Conservation (phyloP, 2,329 filamentous ascomycete species). For the Aspergillus puulaauensis region DNA sequence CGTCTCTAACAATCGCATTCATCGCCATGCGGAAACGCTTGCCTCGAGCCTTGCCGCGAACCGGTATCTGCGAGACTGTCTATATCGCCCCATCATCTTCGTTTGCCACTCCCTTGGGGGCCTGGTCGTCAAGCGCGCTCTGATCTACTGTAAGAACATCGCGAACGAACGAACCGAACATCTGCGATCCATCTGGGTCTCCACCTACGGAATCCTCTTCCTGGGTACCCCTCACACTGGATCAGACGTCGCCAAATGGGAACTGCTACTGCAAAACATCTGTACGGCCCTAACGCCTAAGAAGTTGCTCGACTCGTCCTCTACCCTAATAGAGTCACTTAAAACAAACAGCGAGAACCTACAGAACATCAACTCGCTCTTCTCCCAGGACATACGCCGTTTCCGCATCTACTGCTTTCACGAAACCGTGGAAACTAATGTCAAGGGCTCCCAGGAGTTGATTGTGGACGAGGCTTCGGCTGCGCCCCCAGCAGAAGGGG, state of each 20-base stretch:
- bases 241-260: slow-evolving; percentile 68
- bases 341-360: slow-evolving; percentile 72
- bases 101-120: slow-evolving; percentile 73
- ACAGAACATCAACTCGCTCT: slow-evolving; percentile 71
- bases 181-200: slow-evolving; percentile 68
- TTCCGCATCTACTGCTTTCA: slow-evolving; percentile 77
- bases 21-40: slow-evolving; percentile 70
- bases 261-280: slow-evolving; percentile 65
- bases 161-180: slow-evolving; percentile 61
- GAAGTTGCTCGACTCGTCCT: slow-evolving; percentile 66
- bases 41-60: slow-evolving; percentile 63
- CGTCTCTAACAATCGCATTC: slow-evolving; percentile 64
- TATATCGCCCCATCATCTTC: slow-evolving; percentile 69
- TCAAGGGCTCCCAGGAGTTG: slow-evolving; percentile 62
- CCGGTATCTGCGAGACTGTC: slow-evolving; percentile 40
- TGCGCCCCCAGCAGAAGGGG: slow-evolving; percentile 66
- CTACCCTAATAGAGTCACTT: slow-evolving; percentile 66
- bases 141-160: slow-evolving; percentile 66
- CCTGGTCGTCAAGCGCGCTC: slow-evolving; percentile 67
- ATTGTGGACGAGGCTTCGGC: slow-evolving; percentile 72
- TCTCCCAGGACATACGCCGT: slow-evolving; percentile 65
- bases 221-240: slow-evolving; percentile 74
- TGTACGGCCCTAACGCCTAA: slow-evolving; percentile 64
- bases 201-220: slow-evolving; percentile 74
- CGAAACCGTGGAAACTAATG: slow-evolving; percentile 69